Base-by-base conservation (phyloP, 2,329 filamentous ascomycete species). In the Diaporthe helianthi region DNA sequence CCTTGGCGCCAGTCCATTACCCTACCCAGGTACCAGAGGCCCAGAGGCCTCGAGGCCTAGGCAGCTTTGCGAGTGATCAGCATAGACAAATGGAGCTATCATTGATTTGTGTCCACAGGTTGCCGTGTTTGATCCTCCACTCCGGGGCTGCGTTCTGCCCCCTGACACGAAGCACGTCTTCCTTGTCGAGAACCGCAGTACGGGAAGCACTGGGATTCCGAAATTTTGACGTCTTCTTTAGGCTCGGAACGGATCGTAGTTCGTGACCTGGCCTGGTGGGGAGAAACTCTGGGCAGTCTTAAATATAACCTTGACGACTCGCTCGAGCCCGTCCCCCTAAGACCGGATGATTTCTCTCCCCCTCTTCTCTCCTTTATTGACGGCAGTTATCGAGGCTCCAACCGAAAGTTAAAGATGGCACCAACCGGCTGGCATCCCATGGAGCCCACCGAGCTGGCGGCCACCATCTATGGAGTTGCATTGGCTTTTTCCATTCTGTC, bases 351-450 rank as follows among this genome's bases (percentile, higher is more conserved):
- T 46, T 31, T 24, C n/a, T 47, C 36, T 38, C 36, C 13, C n/a
- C 36, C 13, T 17, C 13, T 38, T 38, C 36, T 22, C 9, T 6
- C 9, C 1, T 8, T 26, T 26, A 29, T 19, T 33, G 8, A n/a
- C 38, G 12, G 12, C 7, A 31, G 6, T 19, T 46, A 8, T 8
- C 46, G 19, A 46, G 36, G 53, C 15, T 12, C 24, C 7, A 6
- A 38, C n/a, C n/a, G 15, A 29, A 17, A 10, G 8, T 1, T 10
- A 49, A 49, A 64, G n/a, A 68, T 64, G 55, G 66, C 55, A 29
- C 65, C 65, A 53, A 44, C 33, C 26, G 65, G 65, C 19, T 68
- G 46, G 46, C 65, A 68, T 9, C 5, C 31, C 13, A 68, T 68
- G 12, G 44, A 31, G 47, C 65, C 66, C 8, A 51, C 13, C 1